Conservation (phyloP, 495 filamentous ascomycete species). For the Bacidia gigantensis region DNA sequence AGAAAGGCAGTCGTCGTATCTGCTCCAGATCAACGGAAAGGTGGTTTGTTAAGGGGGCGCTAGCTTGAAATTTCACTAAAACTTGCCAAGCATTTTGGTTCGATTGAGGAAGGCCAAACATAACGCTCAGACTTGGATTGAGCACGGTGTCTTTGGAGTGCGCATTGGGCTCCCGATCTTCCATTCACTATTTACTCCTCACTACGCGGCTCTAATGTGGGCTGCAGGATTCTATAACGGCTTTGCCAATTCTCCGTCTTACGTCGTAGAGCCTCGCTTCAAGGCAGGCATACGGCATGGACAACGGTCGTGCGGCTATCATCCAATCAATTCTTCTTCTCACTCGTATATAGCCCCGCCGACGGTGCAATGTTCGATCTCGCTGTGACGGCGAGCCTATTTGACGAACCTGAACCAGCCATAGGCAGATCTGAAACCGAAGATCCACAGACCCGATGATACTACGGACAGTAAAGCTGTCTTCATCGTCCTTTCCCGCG, state of each 20-base stretch:
- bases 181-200: background rate
- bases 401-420: too few species aligned
- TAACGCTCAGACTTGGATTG: background rate
- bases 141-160: background rate
- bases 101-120: background rate
- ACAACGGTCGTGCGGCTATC: background rate
- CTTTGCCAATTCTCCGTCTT: background rate
- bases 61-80: conserved; percentile 3
- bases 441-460: too few species aligned
- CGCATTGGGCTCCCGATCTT: background rate
- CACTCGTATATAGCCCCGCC: background rate
- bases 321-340: background rate
- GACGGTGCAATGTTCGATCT: background rate
- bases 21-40: conserved; percentile 1
- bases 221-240: background rate
- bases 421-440: too few species aligned
- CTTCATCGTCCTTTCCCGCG: too few species aligned
- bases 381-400: background rate
- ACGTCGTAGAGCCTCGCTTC: conserved; percentile 1
- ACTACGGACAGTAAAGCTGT: too few species aligned
- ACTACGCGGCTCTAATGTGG: background rate
- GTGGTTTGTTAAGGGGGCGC: conserved; percentile 6
- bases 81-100: background rate
- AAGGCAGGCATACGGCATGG: conserved; percentile 3
- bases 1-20: background rate